phyloP scores from a whole-genome alignment of 2,329 filamentous ascomycete species.

The Calonectria crousiana region DNA sequence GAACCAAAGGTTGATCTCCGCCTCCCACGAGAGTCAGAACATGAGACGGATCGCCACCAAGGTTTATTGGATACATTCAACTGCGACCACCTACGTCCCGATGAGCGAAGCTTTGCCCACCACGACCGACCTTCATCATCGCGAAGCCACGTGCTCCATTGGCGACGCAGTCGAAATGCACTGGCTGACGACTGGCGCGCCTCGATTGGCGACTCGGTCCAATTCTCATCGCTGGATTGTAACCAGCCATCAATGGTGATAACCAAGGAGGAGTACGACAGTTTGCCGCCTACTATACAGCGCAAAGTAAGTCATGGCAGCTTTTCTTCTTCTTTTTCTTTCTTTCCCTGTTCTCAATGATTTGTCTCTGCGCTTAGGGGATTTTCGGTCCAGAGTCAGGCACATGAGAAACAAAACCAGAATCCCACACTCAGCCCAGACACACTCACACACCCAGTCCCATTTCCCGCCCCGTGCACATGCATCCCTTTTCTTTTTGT shows the following conservation, averaged over 20 bases:
- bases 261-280: conserved; percentile 60
- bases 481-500: neutral
- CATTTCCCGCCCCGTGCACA: conserved; percentile 3
- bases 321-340: neutral
- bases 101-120: conserved; percentile 27
- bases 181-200: conserved; percentile 35
- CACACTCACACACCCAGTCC: conserved; percentile 1
- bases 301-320: conserved; percentile 64
- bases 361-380: neutral
- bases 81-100: conserved; percentile 36
- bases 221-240: conserved; percentile 32
- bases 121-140: conserved; percentile 44
- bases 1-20: conserved; percentile 36
- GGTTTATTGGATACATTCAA: conserved; percentile 41
- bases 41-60: conserved; percentile 31
- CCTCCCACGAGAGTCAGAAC: conserved; percentile 28
- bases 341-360: neutral
- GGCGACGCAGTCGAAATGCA: conserved; percentile 36
- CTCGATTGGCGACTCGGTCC: conserved; percentile 38
- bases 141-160: conserved; percentile 40
- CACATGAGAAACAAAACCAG: conserved; percentile 1
- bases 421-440: neutral
- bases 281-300: conserved; percentile 65
- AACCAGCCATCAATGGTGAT: conserved; percentile 44
- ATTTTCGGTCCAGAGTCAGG: neutral